These are phyloP conservation scores for Chalciporus piperatus DNA, from an alignment of 768 basidiomycete genomes.

Conservation along the genomic window DNA sequence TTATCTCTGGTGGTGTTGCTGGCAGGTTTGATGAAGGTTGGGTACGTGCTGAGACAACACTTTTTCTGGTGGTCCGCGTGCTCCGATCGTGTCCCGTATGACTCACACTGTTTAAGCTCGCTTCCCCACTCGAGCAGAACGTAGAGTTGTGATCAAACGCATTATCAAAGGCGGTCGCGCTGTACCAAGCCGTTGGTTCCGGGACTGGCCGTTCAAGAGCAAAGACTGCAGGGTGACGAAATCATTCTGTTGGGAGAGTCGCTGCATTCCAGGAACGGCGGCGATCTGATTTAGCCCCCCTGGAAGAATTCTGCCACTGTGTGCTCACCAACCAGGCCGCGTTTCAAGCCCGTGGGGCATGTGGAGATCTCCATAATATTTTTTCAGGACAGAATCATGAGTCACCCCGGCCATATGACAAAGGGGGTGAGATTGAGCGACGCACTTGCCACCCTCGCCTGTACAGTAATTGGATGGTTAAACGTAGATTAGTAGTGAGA, in stretches of 20 bases:
- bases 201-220: background rate
- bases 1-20: slow-evolving; percentile 11
- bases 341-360: slow-evolving; percentile 2
- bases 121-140: background rate
- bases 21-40: slow-evolving; percentile 1
- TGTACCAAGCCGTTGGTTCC: background rate
- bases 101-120: background rate
- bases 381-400: slow-evolving; percentile 14
- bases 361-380: background rate
- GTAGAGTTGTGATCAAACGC: background rate
- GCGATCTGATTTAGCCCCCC: background rate
- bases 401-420: slow-evolving; percentile 14
- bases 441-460: slow-evolving; percentile 6
- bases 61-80: background rate
- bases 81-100: background rate
- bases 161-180: background rate
- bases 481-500: background rate
- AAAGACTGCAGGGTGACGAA: slow-evolving; percentile 3
- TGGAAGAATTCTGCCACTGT: background rate
- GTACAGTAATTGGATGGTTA: slow-evolving; percentile 5
- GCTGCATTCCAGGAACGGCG: slow-evolving; percentile 8
- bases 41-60: slow-evolving; percentile 4
- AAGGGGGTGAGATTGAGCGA: slow-evolving; percentile 4
- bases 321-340: background rate
- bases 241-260: background rate